Conservation (phyloP, 78 protist genomes). For the Salpingoeca rosetta region DNA sequence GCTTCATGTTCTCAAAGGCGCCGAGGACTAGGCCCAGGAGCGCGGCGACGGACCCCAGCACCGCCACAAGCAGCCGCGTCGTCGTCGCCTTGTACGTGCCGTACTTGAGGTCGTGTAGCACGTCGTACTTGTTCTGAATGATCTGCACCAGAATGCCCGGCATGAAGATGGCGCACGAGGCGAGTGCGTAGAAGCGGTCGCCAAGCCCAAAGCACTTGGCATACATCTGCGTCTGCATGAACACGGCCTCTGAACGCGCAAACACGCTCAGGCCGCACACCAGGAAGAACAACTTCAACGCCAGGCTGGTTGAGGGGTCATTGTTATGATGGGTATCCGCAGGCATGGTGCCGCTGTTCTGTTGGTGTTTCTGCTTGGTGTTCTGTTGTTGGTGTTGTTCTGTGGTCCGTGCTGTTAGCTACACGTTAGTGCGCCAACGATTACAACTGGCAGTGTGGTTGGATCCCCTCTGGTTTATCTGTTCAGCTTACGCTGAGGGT, state of each 20-base stretch:
- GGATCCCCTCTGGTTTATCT: too few species aligned
- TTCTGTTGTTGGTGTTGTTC: too few species aligned
- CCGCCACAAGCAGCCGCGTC: neutral
- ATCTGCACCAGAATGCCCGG: neutral
- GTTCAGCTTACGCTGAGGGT: too few species aligned
- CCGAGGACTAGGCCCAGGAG: neutral
- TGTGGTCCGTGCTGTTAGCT: too few species aligned
- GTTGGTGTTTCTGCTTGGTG: too few species aligned
- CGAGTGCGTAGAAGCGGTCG: neutral
- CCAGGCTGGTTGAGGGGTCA: neutral
- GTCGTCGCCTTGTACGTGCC: neutral
- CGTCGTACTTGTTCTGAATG: neutral
- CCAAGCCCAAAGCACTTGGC: neutral
- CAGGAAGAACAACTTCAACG: neutral
- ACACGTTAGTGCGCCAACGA: too few species aligned
- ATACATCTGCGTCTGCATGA: neutral
- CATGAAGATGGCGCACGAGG: neutral
- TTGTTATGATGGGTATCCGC: too few species aligned
- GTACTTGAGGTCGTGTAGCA: neutral
- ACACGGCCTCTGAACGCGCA: neutral
- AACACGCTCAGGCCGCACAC: neutral
- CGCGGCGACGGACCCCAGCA: neutral
- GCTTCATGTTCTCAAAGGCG: too few species aligned
- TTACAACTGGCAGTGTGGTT: too few species aligned
- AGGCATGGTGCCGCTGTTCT: too few species aligned